Evolutionary conservation across 352 stramenopile species (phyloP).

Genomic region (Phytophthora melonis): DNA sequence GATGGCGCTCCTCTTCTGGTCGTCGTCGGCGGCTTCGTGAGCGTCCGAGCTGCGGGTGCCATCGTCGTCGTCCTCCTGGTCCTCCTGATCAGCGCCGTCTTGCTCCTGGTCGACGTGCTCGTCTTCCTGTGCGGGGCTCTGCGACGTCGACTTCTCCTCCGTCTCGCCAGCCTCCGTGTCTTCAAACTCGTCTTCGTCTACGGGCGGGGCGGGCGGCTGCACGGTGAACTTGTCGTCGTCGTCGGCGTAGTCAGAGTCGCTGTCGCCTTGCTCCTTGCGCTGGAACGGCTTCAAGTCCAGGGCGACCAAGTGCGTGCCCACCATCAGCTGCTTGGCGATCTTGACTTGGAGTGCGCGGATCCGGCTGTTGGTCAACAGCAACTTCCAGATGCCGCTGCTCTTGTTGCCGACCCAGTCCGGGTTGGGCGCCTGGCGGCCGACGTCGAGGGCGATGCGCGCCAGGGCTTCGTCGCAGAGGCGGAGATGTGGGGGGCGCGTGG

Average conservation of each 20-base stretch:
- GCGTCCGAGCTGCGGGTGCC: too few species aligned
- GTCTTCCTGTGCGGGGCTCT: background rate
- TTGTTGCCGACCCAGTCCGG: background rate
- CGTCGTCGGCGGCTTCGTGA: too few species aligned
- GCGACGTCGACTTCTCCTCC: background rate
- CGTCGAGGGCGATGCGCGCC: background rate
- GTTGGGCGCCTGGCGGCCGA: background rate
- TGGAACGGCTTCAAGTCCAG: background rate
- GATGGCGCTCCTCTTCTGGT: too few species aligned
- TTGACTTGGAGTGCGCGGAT: background rate
- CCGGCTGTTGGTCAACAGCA: background rate
- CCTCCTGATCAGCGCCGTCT: background rate
- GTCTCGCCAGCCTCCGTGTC: background rate
- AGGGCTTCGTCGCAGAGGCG: background rate
- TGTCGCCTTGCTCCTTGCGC: background rate
- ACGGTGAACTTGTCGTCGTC: background rate
- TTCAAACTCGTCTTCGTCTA: background rate
- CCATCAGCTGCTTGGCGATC: background rate
- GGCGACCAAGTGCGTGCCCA: too few species aligned
- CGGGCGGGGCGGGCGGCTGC: too few species aligned
- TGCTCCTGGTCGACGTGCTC: background rate
- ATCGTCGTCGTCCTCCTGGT: background rate
- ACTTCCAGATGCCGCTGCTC: background rate
- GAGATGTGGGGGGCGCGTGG: background rate
- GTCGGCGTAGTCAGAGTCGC: background rate